Evolutionary conservation across 768 basidiomycete species (phyloP).

Genomic region (Pulveroboletus frians): DNA sequence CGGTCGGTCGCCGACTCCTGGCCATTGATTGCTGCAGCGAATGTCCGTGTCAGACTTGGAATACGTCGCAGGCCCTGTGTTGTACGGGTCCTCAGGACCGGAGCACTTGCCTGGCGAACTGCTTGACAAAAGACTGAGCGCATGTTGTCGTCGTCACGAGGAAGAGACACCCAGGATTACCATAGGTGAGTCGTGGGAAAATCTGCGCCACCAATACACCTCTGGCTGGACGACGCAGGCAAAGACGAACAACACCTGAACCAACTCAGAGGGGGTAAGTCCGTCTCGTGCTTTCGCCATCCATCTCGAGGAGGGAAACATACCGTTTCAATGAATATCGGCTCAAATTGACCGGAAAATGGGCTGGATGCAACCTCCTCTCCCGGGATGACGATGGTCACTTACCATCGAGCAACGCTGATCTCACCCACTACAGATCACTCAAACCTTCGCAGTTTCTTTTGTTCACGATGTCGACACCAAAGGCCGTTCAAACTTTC

Average conservation of each 20-base stretch:
- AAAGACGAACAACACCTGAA: conserved; percentile 24
- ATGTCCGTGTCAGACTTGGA: conserved; percentile 6
- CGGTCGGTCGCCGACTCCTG: neutral
- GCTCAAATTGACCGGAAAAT: conserved; percentile 22
- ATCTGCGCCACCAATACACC: neutral
- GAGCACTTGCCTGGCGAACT: conserved; percentile 10
- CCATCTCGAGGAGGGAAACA: neutral
- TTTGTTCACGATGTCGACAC: conserved; percentile 51
- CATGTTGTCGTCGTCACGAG: conserved; percentile 1
- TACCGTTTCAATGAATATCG: neutral
- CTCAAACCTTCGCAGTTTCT: conserved; percentile 18
- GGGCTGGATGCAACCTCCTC: conserved; percentile 37
- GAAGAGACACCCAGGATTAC: conserved; percentile 8
- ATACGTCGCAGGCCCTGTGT: neutral
- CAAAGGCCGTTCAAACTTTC: conserved; percentile 96
- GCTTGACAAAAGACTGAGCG: conserved; percentile 14
- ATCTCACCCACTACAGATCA: conserved; percentile 19
- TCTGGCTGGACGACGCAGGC: neutral
- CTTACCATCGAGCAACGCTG: conserved; percentile 8
- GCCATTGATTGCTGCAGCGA: conserved; percentile 4
- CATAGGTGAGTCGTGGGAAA: conserved; percentile 26
- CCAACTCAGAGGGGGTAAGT: conserved; percentile 39
- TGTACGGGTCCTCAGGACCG: neutral
- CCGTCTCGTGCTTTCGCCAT: conserved; percentile 1
- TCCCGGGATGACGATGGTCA: conserved; percentile 33